Base-by-base conservation (phyloP, 805 yeast species). In the Saturnispora silvae region DNA sequence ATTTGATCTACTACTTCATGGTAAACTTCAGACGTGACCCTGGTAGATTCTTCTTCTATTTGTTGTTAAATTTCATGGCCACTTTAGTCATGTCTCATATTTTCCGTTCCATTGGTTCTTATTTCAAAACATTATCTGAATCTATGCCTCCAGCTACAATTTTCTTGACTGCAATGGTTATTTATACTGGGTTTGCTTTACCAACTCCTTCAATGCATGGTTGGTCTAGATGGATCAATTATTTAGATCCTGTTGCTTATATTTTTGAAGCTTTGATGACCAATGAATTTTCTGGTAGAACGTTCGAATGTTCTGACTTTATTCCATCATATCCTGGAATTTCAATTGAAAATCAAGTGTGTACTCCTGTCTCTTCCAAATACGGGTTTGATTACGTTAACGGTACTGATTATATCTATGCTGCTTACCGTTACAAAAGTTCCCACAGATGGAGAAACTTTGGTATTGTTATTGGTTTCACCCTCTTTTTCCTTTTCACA, bases 391-490 rank as follows among this genome's bases (percentile, higher is more conserved):
- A 51, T 11, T 45, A 45, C 34, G 82, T 83, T 33, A 49, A 55
- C 23, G 95, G 94, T 47, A 72, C 75, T 45, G 57, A 54, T 25
- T 83, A 79, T 50, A 45, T 83, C 39, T 41, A 34, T 19, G 55
- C 46, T 11, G 54, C 77, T 13, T 83, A 56, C 57, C 52, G 57
- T 30, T 84, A 77, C 61, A 54, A 50, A 31, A 66, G 64, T 48
- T 41, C 57, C 18, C 81, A 83, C 56, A 70, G 70, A 37, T 84
- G 95, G 95, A 74, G 94, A 61, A 80, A 84, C 52, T 70, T 77
- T 44, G 95, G 87, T 53, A 77, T 82, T 45, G 55, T 65, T 28
- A 34, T 76, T 42, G 84, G 66, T 1, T 81, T 68, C 51, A 56
- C 59, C 18, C 40, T 77, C 31, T 65, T 74, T 54, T 76, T 80